These are phyloP conservation scores for Candida arabinofermentans DNA, from an alignment of 805 yeast species.

Conservation along the genomic window DNA sequence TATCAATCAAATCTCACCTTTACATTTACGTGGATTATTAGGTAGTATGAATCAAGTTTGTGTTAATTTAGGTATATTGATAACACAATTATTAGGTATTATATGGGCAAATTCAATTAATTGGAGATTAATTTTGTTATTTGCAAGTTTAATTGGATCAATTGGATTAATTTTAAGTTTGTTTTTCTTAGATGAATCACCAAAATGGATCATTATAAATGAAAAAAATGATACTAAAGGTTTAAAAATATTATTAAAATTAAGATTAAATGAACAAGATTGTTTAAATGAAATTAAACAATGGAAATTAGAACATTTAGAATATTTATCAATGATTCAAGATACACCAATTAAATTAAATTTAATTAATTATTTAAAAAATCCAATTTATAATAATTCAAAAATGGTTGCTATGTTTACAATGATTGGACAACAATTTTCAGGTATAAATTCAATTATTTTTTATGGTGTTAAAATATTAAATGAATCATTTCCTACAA, in stretches of 20 bases:
- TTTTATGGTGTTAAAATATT: slow-evolving; percentile 90
- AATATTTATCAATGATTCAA: slow-evolving; percentile 20
- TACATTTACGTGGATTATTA: slow-evolving; percentile 61
- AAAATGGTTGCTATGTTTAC: slow-evolving; percentile 64
- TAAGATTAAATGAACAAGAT: slow-evolving; percentile 18
- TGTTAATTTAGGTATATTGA: slow-evolving; percentile 77
- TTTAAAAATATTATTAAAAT: slow-evolving; percentile 34
- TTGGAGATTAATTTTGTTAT: slow-evolving; percentile 73
- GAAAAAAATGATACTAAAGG: slow-evolving; percentile 37
- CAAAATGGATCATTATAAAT: slow-evolving; percentile 64
- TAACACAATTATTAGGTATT: slow-evolving; percentile 74
- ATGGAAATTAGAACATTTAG: slow-evolving; percentile 29
- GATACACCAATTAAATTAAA: slow-evolving; percentile 24
- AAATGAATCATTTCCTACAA: slow-evolving; percentile 63
- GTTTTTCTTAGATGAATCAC: slow-evolving; percentile 63
- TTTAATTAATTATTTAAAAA: slow-evolving; percentile 43
- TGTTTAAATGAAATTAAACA: slow-evolving; percentile 23
- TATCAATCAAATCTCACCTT: slow-evolving; percentile 77
- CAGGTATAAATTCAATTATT: slow-evolving; percentile 89
- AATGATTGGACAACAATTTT: slow-evolving; percentile 82
- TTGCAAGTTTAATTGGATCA: slow-evolving; percentile 54
- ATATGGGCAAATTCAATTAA: slow-evolving; percentile 55
- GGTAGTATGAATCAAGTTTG: slow-evolving; percentile 91
- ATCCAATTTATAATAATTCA: slow-evolving; percentile 51
- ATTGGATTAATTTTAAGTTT: slow-evolving; percentile 41